Conservation (phyloP, 371 early-diverging fungal species). For the Polyrhizophydium stewartii region DNA sequence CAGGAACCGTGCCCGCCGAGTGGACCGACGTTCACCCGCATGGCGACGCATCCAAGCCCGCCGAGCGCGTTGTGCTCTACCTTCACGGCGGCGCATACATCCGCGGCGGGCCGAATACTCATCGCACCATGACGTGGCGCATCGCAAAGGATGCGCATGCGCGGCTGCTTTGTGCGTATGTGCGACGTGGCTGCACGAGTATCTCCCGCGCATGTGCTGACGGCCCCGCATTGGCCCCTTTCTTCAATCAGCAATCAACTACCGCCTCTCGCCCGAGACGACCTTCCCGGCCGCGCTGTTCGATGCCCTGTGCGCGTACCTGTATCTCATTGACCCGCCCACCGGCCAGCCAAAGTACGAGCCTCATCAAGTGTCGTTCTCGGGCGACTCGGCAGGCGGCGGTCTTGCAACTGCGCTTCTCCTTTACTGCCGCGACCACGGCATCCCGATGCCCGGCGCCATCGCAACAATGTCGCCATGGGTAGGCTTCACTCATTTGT, state of each 20-base stretch:
- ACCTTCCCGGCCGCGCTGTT: constrained; percentile 79
- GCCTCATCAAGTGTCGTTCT: constrained; percentile 54
- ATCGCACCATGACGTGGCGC: constrained; percentile 36
- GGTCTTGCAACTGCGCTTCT: constrained; percentile 21
- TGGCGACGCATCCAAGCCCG: background rate
- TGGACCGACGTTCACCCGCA: constrained; percentile 16
- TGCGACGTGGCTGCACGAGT: background rate
- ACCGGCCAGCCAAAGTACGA: too few species aligned
- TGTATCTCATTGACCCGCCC: constrained; percentile 60
- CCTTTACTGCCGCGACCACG: constrained; percentile 38
- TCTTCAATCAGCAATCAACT: constrained; percentile 51
- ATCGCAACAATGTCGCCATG: constrained; percentile 52
- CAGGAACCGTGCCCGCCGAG: constrained; percentile 22
- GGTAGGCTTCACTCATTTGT: constrained; percentile 54
- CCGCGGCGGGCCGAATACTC: constrained; percentile 21
- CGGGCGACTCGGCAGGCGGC: constrained; percentile 79
- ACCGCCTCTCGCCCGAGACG: constrained; percentile 77
- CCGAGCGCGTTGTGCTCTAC: constrained; percentile 44
- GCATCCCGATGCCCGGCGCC: constrained; percentile 39
- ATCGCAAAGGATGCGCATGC: constrained; percentile 27
- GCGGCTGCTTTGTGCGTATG: constrained; percentile 19
- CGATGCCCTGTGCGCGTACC: constrained; percentile 74
- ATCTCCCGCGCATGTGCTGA: background rate
- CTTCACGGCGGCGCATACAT: constrained; percentile 59
- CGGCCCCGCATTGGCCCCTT: background rate